Evolutionary conservation across 352 stramenopile genomes (phyloP), one percentile per base, ranked within the genome.

Genomic region (Thalassiosira livingstoniorum): DNA sequence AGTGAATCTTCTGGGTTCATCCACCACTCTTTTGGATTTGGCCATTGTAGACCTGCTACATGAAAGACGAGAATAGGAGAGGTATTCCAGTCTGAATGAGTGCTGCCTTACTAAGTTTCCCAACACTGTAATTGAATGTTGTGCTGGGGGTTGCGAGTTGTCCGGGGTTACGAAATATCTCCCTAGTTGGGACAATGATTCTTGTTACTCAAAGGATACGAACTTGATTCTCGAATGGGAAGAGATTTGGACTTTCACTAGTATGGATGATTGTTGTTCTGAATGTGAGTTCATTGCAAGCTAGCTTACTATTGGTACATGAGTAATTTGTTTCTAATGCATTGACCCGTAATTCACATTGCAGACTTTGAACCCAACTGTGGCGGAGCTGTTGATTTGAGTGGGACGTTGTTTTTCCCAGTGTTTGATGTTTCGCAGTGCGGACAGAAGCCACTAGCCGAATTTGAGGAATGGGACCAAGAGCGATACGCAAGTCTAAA

Each of bases 341-440:
- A 29, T 60, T 31, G 35, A 45, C 3, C n/a, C 29, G n/a, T 11
- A 25, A 42, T 58, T 43, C 4, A 7, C 39, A 60, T 71, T 31
- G 4, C 27, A n/a, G 3, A 35, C 35, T 23, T n/a, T 58, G 13
- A 71, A 71, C n/a, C n/a, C n/a, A n/a, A n/a, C n/a, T n/a, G n/a
- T n/a, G n/a, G n/a, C n/a, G n/a, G n/a, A n/a, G n/a, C n/a, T n/a
- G n/a, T n/a, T n/a, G n/a, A n/a, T n/a, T n/a, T n/a, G n/a, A n/a
- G n/a, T n/a, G n/a, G n/a, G n/a, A n/a, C n/a, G n/a, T n/a, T n/a
- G 53, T 71, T 45, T 43, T 71, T 31, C 31, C 63, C 63, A 3
- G 39, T 45, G 11, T 43, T 60, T 42, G 29, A 45, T 21, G 31
- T 29, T n/a, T 39, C 39, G 5, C 4, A 43, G 27, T 71, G 63